Base-by-base conservation (phyloP, 1,284 basidiomycete genomes). In the Xanthoconium separans region DNA sequence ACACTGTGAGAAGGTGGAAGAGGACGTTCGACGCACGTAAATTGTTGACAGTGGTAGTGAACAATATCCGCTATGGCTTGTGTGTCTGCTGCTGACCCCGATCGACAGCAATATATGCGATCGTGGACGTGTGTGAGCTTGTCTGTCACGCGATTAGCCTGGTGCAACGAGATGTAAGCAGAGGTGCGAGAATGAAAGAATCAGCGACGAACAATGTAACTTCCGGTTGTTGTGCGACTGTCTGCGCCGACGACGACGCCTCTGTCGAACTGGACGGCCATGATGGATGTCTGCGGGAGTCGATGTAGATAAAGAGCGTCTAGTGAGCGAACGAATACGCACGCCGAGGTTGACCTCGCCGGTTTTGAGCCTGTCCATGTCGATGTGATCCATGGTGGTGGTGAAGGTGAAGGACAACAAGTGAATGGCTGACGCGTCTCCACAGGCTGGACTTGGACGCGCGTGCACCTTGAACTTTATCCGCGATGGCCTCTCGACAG, bases 121-220 rank as follows among this genome's bases (percentile, higher is more conserved):
- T 99, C 97, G 71, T 98, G 93, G 61, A 99, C 83, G 72, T 95
- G 87, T 4, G 96, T 99, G 56, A 99, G 82, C 76, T 99, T 99
- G 82, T 99, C 96, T 22, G 96, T 99, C 31, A 99, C 97, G 72
- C 96, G 89, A 73, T 99, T 99, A 48, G 95, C 95, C 90, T 93
- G 55, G 39, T 40, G 20, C 15, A 30, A 27, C 18, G 27, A 2
- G 15, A 30, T 7, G 30, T 55, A 9, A 53, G 49, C 20, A 47
- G 29, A 47, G 18, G 33, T 34, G 48, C 2, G 30, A 22, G 42
- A 27, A 31, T 1, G 40, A 37, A 13, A 44, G 29, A 8, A 53
- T 49, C 44, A 48, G 30, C 13, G 44, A 68, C 87, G 60, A 67
- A 93, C 94, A 69, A 98, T 98, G 76, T 98, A 99, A 72, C 87